Conservation (phyloP, 306 rosid species). For the Vicia sativa region DNA sequence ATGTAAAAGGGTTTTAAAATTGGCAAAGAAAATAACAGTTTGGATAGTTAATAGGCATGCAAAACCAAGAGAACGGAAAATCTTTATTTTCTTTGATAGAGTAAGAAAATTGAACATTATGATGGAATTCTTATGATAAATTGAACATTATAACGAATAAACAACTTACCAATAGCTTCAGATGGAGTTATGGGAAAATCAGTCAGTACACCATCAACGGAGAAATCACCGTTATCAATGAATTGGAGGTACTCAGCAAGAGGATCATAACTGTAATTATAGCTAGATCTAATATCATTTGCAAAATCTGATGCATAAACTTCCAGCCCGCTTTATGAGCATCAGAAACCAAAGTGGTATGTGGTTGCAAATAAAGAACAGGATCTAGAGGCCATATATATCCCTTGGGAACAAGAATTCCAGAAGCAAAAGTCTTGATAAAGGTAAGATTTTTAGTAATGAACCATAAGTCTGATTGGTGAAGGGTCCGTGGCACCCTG, state of each 20-base stretch:
- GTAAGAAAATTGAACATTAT: neutral
- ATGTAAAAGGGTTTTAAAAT: conserved; percentile 1
- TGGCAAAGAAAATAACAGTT: neutral
- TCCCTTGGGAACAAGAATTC: conserved; percentile 80
- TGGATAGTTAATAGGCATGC: neutral
- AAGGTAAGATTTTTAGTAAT: conserved; percentile 66
- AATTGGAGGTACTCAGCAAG: conserved; percentile 64
- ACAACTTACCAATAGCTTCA: conserved; percentile 62
- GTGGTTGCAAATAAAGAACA: conserved; percentile 54
- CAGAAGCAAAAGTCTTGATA: conserved; percentile 86
- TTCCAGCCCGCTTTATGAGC: conserved; percentile 76
- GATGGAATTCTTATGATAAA: neutral
- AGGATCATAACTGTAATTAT: conserved; percentile 84
- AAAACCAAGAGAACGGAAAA: neutral
- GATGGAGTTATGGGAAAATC: conserved; percentile 86
- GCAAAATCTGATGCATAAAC: conserved; percentile 71
- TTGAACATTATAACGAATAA: neutral
- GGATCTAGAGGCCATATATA: conserved; percentile 74
- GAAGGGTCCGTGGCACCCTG: conserved; percentile 58
- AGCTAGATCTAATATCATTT: conserved; percentile 63
- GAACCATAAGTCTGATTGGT: conserved; percentile 76
- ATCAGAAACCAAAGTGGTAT: conserved; percentile 71
- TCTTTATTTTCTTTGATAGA: neutral
- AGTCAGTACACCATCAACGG: conserved; percentile 83
- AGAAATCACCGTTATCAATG: conserved; percentile 70